Percentiles rank a stretch among this genome's conserved stretches.
These are phyloP conservation scores for Gastrolobium bilobum DNA, from an alignment of 306 rosid genomes.

Conservation along the genomic window DNA sequence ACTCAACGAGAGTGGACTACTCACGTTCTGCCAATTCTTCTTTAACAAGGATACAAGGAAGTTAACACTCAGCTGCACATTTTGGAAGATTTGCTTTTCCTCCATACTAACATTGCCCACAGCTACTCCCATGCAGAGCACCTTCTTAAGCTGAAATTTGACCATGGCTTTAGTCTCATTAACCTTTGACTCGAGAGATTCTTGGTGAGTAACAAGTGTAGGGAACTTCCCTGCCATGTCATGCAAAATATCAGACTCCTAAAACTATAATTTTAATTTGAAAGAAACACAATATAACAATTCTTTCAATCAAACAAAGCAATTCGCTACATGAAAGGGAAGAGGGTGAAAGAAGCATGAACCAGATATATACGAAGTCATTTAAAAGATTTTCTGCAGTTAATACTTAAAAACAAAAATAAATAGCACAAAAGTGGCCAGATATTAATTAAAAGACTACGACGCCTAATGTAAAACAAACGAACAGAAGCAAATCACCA, in stretches of 20 bases:
- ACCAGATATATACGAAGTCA: not conserved
- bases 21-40: conserved; percentile 92
- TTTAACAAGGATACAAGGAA: conserved; percentile 87
- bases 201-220: conserved; percentile 83
- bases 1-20: conserved; percentile 27
- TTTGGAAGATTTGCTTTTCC: conserved; percentile 90
- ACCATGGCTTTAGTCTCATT: conserved; percentile 88
- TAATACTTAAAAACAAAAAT: not conserved
- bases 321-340: not conserved
- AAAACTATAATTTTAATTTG: not conserved
- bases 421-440: not conserved
- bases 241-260: not conserved
- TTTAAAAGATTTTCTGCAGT: not conserved
- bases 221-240: conserved; percentile 78
- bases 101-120: conserved; percentile 90
- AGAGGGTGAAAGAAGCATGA: not conserved
- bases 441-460: not conserved
- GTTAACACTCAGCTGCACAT: conserved; percentile 84
- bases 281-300: not conserved
- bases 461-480: not conserved
- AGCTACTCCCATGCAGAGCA: conserved; percentile 92
- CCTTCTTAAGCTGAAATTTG: conserved; percentile 88
- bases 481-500: not conserved
- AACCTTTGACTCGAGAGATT: conserved; percentile 83
- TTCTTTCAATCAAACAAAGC: no score